Conservation (phyloP, 192 early-diverging fungal genomes). For the Powellomyces hirtus region DNA sequence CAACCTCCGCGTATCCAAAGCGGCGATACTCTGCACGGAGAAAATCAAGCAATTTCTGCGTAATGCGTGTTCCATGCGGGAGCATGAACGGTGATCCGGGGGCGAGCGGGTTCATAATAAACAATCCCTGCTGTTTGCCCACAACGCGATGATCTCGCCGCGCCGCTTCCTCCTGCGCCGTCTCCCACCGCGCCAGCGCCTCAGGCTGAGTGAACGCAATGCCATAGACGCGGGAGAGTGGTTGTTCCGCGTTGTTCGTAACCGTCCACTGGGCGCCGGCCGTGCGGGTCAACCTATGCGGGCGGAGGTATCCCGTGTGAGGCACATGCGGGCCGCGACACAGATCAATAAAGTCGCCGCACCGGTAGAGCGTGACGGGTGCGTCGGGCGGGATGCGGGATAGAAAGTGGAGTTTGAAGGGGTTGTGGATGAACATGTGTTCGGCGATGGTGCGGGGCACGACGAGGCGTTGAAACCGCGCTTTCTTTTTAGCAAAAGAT, state of each 20-base stretch:
- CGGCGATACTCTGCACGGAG: conserved; percentile 72
- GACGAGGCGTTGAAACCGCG: conserved; percentile 63
- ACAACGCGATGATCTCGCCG: conserved; percentile 53
- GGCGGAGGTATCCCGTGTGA: conserved; percentile 60
- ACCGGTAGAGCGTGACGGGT: conserved; percentile 63
- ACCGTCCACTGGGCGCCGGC: conserved; percentile 65
- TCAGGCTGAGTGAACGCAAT: conserved; percentile 62
- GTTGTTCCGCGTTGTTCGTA: conserved; percentile 1
- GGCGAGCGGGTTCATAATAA: conserved; percentile 35
- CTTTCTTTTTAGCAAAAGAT: conserved; percentile 51
- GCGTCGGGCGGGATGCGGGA: conserved; percentile 43
- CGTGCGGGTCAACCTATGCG: conserved; percentile 53
- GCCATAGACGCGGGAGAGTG: conserved; percentile 69
- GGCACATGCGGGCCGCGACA: conserved; percentile 76
- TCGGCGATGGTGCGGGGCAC: conserved; percentile 59
- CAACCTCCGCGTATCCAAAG: conserved; percentile 85
- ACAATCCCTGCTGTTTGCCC: conserved; percentile 46
- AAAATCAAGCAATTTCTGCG: conserved; percentile 70
- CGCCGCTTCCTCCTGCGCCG: conserved; percentile 49
- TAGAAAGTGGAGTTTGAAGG: conserved; percentile 73
- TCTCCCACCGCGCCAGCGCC: conserved; percentile 54
- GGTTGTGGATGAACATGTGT: conserved; percentile 67
- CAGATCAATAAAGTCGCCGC: conserved; percentile 72
- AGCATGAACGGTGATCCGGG: conserved; percentile 56
- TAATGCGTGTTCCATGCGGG: conserved; percentile 70